Conservation (phyloP, 768 basidiomycete species). For the Tricholomella constricta region DNA sequence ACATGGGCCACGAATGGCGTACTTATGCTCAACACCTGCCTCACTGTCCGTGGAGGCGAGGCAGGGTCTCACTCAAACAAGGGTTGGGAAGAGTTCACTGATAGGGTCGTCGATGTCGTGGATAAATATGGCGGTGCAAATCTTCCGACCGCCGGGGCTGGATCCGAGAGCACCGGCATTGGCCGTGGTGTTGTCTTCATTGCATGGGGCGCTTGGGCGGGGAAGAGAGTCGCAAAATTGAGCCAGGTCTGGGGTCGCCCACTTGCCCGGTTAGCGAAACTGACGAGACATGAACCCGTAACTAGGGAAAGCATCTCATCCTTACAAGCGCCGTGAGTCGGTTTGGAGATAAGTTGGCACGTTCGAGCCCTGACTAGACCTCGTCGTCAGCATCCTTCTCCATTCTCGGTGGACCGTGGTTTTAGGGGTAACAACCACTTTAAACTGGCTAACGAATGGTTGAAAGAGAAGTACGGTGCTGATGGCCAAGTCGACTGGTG, state of each 20-base stretch:
- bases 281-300: neutral
- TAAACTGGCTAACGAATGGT: constrained; percentile 84
- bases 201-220: constrained; percentile 89
- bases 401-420: constrained; percentile 72
- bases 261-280: neutral
- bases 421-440: constrained; percentile 93
- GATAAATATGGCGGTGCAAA: constrained; percentile 77
- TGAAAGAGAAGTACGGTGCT: constrained; percentile 73
- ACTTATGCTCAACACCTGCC: constrained; percentile 87
- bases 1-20: constrained; percentile 87
- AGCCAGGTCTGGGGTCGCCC: constrained; percentile 52
- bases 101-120: constrained; percentile 73
- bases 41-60: constrained; percentile 77
- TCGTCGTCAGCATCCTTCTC: constrained; percentile 76
- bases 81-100: constrained; percentile 94
- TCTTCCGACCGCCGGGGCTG: constrained; percentile 39
- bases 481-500: constrained; percentile 79
- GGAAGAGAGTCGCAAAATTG: constrained; percentile 77
- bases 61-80: constrained; percentile 82
- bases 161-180: constrained; percentile 45
- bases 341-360: constrained; percentile 11
- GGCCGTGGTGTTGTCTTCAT: constrained; percentile 79
- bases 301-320: constrained; percentile 77
- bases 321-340: constrained; percentile 70
- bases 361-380: constrained; percentile 12